Percentiles rank a stretch among this genome's conserved stretches.
phyloP scores from a whole-genome alignment of 2,329 filamentous ascomycete genomes.

The Neonectria magnoliae region DNA sequence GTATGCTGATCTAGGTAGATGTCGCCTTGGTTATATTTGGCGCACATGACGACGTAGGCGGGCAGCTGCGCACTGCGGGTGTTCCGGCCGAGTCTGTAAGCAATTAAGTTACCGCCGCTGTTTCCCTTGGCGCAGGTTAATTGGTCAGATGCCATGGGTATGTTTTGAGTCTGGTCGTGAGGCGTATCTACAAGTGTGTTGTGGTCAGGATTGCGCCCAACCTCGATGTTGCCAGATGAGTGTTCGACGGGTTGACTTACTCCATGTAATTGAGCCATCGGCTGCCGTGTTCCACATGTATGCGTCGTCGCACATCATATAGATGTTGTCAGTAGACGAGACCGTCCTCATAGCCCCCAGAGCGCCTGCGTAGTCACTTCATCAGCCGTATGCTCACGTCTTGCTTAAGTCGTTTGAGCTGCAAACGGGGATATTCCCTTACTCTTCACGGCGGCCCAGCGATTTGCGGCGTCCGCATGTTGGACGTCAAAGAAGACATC shows the following conservation, averaged over 20 bases:
- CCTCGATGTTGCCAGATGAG: not conserved
- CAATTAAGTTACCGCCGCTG: not conserved
- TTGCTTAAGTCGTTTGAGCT: not conserved
- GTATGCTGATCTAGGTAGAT: not conserved
- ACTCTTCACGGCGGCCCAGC: constrained; percentile 1
- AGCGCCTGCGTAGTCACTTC: not conserved
- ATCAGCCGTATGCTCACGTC: not conserved
- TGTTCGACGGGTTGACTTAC: not conserved
- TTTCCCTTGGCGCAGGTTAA: constrained; percentile 1
- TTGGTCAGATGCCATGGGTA: not conserved
- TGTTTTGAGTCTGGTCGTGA: constrained; percentile 2
- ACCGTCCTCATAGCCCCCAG: not conserved
- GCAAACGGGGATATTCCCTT: not conserved
- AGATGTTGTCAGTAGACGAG: not conserved
- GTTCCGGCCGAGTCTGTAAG: not conserved
- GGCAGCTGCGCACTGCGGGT: not conserved
- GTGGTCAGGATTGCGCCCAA: not conserved
- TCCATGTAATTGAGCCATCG: not conserved
- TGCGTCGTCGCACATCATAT: constrained; percentile 13
- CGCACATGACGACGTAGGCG: constrained; percentile 11
- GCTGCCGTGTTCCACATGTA: not conserved
- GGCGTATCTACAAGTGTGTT: not conserved
- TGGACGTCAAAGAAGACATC: constrained; percentile 6
- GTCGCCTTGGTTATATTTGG: constrained; percentile 2
- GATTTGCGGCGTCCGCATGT: not conserved